A percentile compares a stretch with the other conserved stretches of the same genome.
phyloP scores from a whole-genome alignment of 805 yeast genomes.

The Kodamaea lidongshanica region DNA sequence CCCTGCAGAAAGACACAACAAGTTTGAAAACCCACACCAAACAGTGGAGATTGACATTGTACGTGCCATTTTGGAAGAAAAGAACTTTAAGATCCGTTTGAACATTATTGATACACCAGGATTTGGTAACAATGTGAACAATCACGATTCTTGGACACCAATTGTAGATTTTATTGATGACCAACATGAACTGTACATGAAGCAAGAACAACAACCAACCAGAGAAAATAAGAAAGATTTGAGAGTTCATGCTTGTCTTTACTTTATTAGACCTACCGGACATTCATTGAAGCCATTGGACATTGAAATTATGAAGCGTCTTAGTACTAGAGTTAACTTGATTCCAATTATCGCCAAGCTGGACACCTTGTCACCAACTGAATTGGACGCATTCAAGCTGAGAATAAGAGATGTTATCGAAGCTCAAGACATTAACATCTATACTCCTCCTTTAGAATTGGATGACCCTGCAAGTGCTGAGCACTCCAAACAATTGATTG shows the following conservation, averaged over 20 bases:
- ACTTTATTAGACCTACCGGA: constrained; percentile 88
- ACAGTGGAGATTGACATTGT: constrained; percentile 75
- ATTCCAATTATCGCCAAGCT: constrained; percentile 86
- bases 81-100: constrained; percentile 68
- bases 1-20: constrained; percentile 49
- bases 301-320: constrained; percentile 79
- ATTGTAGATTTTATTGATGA: constrained; percentile 84
- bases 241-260: constrained; percentile 85
- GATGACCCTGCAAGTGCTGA: constrained; percentile 73
- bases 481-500: constrained; percentile 74
- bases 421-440: constrained; percentile 76
- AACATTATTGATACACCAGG: constrained; percentile 92
- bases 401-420: constrained; percentile 78
- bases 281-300: constrained; percentile 84
- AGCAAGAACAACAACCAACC: constrained; percentile 87
- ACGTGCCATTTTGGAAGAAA: constrained; percentile 78
- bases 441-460: constrained; percentile 74
- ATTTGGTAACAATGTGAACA: constrained; percentile 85
- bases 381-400: constrained; percentile 61
- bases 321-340: constrained; percentile 74
- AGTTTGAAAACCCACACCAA: constrained; percentile 48
- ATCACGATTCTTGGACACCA: constrained; percentile 80
- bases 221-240: constrained; percentile 64
- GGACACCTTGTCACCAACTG: constrained; percentile 73
- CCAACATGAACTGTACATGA: constrained; percentile 83